A percentile compares a stretch with the other conserved stretches of the same genome.
These are phyloP conservation scores for Pseudopediastrum boryanum DNA, from an alignment of 139 green algal species.

Conservation along the genomic window DNA sequence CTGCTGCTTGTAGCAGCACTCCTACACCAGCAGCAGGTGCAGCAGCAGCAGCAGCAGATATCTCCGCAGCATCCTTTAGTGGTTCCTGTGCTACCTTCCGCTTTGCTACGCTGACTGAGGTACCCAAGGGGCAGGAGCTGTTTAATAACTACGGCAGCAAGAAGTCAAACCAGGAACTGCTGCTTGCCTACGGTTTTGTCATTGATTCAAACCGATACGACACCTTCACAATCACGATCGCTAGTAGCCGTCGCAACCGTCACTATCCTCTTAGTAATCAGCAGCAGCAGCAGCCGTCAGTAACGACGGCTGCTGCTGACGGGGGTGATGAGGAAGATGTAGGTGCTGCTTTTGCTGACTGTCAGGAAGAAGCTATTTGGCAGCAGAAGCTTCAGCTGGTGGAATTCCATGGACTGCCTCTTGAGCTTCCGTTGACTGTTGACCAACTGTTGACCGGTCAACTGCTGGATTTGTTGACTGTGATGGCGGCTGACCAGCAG, in stretches of 20 bases:
- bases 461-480: constrained; percentile 24
- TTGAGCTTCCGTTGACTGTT: constrained; percentile 17
- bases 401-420: not conserved
- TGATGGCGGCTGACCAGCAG: not conserved
- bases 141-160: constrained; percentile 49
- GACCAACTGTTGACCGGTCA: not conserved
- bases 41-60: not conserved
- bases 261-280: not conserved
- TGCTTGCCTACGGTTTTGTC: constrained; percentile 52
- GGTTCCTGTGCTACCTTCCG: not conserved
- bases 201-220: constrained; percentile 40
- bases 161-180: constrained; percentile 58
- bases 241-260: not conserved
- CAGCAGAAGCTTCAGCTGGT: not conserved
- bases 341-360: not conserved
- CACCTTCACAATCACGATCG: constrained; percentile 29
- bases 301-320: not conserved
- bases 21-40: not conserved
- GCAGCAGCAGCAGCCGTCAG: not conserved
- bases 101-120: not conserved
- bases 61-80: not conserved
- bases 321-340: not conserved
- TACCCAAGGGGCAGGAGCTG: constrained; percentile 23
- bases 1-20: not conserved
- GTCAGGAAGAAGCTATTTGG: constrained; percentile 19